These are phyloP conservation scores for Diophrys appendiculata DNA, from an alignment of 73 alveolate species.

Conservation along the genomic window DNA sequence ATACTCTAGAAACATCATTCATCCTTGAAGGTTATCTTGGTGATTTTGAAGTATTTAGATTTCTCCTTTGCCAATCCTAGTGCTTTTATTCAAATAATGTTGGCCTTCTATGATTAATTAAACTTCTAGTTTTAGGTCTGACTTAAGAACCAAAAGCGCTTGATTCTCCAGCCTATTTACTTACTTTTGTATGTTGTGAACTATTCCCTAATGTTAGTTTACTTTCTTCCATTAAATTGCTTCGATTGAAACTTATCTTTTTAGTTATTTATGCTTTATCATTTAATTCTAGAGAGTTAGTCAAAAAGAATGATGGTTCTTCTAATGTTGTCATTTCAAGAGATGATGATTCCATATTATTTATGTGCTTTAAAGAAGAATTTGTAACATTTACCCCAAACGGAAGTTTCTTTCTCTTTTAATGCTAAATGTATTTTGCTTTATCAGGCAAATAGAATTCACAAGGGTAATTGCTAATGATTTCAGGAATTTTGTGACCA, in stretches of 20 bases:
- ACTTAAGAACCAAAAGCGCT: not conserved
- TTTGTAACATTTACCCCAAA: not conserved
- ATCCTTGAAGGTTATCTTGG: not conserved
- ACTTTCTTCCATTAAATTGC: no score
- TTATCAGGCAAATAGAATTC: not conserved
- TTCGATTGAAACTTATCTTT: no score
- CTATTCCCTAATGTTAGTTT: not conserved
- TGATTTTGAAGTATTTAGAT: not conserved
- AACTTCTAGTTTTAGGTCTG: not conserved
- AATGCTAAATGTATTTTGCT: not conserved
- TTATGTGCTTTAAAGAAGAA: not conserved
- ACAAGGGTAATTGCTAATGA: not conserved
- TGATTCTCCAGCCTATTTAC: not conserved
- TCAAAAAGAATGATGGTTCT: not conserved
- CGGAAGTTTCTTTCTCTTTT: not conserved
- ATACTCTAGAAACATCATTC: not conserved
- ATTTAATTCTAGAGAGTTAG: not conserved
- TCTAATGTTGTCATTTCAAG: not conserved
- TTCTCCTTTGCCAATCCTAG: not conserved
- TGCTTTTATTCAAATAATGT: not conserved
- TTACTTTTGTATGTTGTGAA: not conserved
- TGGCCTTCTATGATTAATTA: not conserved
- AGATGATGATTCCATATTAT: not conserved
- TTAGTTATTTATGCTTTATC: no score
- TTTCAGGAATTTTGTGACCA: conserved; percentile 1